Percentiles rank a stretch among this genome's conserved stretches.
Conservation (phyloP, 768 basidiomycete species). For the Postia placenta region DNA sequence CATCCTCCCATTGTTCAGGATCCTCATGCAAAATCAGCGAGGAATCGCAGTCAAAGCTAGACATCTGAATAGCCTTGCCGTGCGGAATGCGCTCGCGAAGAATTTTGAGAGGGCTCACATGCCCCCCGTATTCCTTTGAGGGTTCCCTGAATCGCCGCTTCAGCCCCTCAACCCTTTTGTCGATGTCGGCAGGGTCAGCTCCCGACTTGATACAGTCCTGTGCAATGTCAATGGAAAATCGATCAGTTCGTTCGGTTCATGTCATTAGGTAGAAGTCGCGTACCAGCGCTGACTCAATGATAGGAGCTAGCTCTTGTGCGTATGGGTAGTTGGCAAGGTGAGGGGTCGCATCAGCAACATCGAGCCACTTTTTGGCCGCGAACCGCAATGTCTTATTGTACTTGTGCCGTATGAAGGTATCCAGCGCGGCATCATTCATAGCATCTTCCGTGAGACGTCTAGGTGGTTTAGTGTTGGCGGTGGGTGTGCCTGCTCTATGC, state of each 20-base stretch:
- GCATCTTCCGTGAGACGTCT: background rate
- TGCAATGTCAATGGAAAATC: too few relatives aligned
- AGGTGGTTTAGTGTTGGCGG: background rate
- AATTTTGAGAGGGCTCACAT: constrained; percentile 3
- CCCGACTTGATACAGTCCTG: constrained; percentile 15
- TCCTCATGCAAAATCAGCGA: constrained; percentile 5
- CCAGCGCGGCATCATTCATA: constrained; percentile 5
- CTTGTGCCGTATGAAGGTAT: constrained; percentile 10
- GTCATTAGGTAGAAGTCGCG: too few relatives aligned
- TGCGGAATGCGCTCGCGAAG: constrained; percentile 10
- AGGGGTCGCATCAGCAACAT: constrained; percentile 4
- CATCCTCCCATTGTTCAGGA: constrained; percentile 4
- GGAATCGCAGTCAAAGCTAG: constrained; percentile 1
- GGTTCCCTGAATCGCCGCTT: background rate
- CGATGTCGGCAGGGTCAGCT: constrained; percentile 4
- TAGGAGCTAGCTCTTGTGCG: constrained; percentile 2
- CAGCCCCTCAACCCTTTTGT: background rate
- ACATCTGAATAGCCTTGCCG: background rate
- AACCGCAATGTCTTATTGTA: constrained; percentile 7
- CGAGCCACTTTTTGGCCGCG: constrained; percentile 10
- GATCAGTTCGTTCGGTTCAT: too few relatives aligned
- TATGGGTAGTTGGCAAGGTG: constrained; percentile 5
- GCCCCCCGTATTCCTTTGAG: background rate
- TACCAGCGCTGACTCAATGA: constrained; percentile 12
- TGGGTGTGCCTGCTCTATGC: background rate